Conservation (phyloP, 179 eudicot genomes). For the Patellifolia procumbens region DNA sequence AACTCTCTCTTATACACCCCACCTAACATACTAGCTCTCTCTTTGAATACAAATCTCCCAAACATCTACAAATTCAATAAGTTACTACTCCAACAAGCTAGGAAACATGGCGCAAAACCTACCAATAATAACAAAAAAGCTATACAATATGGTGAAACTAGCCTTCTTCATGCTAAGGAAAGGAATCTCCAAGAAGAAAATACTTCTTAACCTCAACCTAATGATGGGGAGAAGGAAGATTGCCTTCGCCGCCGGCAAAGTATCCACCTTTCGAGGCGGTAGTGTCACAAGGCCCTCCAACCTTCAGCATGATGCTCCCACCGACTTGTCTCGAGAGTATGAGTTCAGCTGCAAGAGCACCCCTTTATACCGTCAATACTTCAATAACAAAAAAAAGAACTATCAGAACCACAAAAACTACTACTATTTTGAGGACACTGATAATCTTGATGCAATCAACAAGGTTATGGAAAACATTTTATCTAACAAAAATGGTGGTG, state of each 20-base stretch:
- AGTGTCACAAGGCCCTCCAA: neutral
- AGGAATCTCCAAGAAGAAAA: slow-evolving; percentile 35
- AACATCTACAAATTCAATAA: neutral
- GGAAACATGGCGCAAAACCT: slow-evolving; percentile 30
- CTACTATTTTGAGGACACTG: neutral
- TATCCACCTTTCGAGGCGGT: slow-evolving; percentile 15
- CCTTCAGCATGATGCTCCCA: neutral
- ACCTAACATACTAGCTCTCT: too few relatives aligned
- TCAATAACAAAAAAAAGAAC: slow-evolving; percentile 19
- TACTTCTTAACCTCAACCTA: slow-evolving; percentile 28
- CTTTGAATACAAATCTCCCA: neutral
- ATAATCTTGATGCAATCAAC: slow-evolving; percentile 15
- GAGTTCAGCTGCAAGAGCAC: slow-evolving; percentile 45
- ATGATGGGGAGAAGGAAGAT: slow-evolving; percentile 34
- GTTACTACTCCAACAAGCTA: neutral
- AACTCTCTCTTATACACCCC: neutral
- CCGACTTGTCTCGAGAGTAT: slow-evolving; percentile 17
- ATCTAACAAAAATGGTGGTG: slow-evolving; percentile 4
- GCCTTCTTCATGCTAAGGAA: slow-evolving; percentile 38
- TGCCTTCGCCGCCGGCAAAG: slow-evolving; percentile 22
- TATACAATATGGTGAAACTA: slow-evolving; percentile 31
- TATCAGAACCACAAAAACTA: neutral
- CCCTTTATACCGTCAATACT: slow-evolving; percentile 28
- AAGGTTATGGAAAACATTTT: slow-evolving; percentile 25
- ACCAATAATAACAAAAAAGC: slow-evolving; percentile 34